Evolutionary conservation across 1,284 basidiomycete genomes (phyloP).

Genomic region (Cryptococcus sp.): DNA sequence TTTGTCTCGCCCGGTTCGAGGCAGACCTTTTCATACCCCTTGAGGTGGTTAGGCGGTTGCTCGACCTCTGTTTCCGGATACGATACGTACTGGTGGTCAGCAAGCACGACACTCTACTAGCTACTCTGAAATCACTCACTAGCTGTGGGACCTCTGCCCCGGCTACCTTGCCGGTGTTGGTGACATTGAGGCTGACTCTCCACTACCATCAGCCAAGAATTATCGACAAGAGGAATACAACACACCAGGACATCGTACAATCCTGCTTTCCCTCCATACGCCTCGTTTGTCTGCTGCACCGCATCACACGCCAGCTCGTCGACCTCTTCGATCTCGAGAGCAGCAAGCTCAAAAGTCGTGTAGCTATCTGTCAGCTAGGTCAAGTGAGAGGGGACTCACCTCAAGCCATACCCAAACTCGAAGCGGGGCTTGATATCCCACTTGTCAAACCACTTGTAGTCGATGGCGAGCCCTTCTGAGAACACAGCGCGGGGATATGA

Average conservation of each 20-base stretch:
- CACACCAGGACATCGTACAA: slow-evolving; percentile 44
- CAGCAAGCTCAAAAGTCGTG: slow-evolving; percentile 44
- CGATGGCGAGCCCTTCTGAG: slow-evolving; percentile 47
- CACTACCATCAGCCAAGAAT: slow-evolving; percentile 14
- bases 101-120: background rate
- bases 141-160: slow-evolving; percentile 50
- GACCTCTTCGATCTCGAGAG: slow-evolving; percentile 24
- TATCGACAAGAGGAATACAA: background rate
- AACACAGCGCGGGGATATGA: slow-evolving; percentile 26
- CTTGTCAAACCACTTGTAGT: slow-evolving; percentile 50
- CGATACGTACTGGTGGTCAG: slow-evolving; percentile 38
- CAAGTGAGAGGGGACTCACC: slow-evolving; percentile 9
- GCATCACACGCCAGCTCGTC: slow-evolving; percentile 26
- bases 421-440: slow-evolving; percentile 46
- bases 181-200: slow-evolving; percentile 41
- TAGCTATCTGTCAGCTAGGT: slow-evolving; percentile 26
- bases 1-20: slow-evolving; percentile 34
- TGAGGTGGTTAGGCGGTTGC: slow-evolving; percentile 42
- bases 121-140: slow-evolving; percentile 21
- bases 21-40: slow-evolving; percentile 42
- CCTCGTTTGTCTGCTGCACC: slow-evolving; percentile 47
- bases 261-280: slow-evolving; percentile 29
- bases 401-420: slow-evolving; percentile 50
- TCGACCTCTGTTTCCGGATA: slow-evolving; percentile 41
- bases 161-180: slow-evolving; percentile 45